Evolutionary conservation across 2,329 filamentous ascomycete species (phyloP).

Genomic region (Fusarium musae): DNA sequence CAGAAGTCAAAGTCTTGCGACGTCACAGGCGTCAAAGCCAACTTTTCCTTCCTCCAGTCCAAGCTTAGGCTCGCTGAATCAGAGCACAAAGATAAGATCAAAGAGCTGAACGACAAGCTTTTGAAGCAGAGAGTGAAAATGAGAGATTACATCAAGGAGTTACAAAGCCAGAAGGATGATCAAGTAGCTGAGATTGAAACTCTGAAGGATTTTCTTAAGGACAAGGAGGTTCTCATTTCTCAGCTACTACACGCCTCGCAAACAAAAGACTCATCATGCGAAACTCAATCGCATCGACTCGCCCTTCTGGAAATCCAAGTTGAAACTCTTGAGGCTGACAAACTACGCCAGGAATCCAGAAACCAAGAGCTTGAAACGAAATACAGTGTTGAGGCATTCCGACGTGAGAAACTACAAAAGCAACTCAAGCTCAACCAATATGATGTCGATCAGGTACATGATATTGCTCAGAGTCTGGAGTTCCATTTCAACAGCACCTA

Average conservation of each 20-base stretch:
- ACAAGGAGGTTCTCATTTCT: background rate
- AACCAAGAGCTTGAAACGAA: background rate
- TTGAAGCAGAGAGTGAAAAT: too few species aligned
- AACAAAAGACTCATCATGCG: background rate
- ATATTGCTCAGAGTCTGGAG: background rate
- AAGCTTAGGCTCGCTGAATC: accelerated
- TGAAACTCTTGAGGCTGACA: background rate
- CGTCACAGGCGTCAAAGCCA: background rate
- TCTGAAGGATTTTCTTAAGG: accelerated
- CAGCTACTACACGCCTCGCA: accelerated
- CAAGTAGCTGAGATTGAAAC: background rate
- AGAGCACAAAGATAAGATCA: background rate
- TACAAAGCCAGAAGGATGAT: background rate
- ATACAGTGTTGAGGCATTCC: background rate
- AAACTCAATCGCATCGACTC: background rate
- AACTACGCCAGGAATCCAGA: accelerated
- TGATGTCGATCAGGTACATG: background rate
- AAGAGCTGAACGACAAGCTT: background rate
- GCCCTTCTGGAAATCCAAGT: background rate
- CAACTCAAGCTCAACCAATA: background rate
- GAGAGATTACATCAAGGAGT: background rate
- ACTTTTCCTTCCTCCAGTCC: background rate
- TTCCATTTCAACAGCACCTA: background rate
- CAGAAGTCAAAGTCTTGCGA: background rate
- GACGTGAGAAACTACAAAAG: accelerated